phyloP scores from a whole-genome alignment of 805 yeast genomes.

The Starmerella gropengiesseri region DNA sequence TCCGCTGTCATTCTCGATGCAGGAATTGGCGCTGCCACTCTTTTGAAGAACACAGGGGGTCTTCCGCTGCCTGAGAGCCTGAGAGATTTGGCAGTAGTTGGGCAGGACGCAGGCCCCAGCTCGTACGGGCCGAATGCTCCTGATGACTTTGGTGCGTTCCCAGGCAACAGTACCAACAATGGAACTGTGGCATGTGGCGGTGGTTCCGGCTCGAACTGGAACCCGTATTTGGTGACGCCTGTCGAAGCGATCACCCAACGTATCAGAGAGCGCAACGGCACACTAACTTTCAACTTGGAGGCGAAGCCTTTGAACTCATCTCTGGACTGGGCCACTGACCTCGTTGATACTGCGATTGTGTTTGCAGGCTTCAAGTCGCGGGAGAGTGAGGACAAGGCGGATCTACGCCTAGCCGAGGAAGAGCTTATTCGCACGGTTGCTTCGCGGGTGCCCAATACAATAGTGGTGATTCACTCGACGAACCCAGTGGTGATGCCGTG shows the following conservation, averaged over 20 bases:
- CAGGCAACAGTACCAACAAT: not conserved
- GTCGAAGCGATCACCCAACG: not conserved
- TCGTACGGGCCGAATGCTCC: not conserved
- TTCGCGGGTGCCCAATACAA: not conserved
- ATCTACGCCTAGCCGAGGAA: not conserved
- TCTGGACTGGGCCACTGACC: not conserved
- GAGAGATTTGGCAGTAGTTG: not conserved
- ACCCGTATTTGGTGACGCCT: not conserved
- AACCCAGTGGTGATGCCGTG: not conserved
- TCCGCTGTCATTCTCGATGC: not conserved
- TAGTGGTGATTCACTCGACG: not conserved
- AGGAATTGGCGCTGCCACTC: not conserved
- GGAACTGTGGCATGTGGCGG: not conserved
- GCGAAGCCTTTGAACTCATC: not conserved
- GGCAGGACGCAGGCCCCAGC: not conserved
- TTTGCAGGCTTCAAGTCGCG: not conserved
- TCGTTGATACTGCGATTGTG: not conserved
- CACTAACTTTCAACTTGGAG: not conserved
- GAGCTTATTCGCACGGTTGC: not conserved
- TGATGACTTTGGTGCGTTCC: not conserved
- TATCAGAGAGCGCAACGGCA: not conserved
- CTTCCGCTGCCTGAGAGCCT: not conserved
- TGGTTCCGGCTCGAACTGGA: constrained; percentile 1
- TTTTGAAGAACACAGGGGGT: not conserved
- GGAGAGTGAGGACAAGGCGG: not conserved